Evolutionary conservation across 2,329 filamentous ascomycete species (phyloP), one percentile per base, ranked within the genome.

Genomic region (Alternaria brassicae): DNA sequence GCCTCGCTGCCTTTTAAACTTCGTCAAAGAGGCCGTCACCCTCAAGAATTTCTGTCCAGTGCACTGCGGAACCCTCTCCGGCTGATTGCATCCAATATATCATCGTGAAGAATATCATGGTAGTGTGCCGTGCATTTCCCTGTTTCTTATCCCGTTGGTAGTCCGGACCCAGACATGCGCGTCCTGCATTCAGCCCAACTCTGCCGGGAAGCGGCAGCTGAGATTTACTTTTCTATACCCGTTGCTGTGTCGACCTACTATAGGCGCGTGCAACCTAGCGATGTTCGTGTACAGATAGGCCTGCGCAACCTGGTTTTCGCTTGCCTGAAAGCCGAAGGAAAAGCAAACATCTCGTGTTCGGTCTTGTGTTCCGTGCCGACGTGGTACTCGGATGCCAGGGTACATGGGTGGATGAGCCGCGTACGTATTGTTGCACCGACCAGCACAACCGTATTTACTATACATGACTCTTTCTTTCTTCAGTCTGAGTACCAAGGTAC

Each of bases 171-270:
- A 48, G 30, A 48, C 23, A 48, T 34, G 8, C 3, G n/a, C 3
- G n/a, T 25, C 19, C 28, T n/a, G 44, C 44, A 36, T 21, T 19
- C 7, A 17, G 19, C 13, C 25, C 44, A 48, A 30, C 44, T n/a
- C 19, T 48, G 28, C 44, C 44, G 44, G 13, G 13, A n/a, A 15
- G 13, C 44, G 44, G 44, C 44, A 48, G 44, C 6, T 48, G 44
- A 48, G 44, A 36, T 36, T 48, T 34, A n/a, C 44, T 36, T 34
- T 34, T 48, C 44, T 7, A 56, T 56, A 32, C 37, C 30, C 52
- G 56, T 59, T 59, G 56, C 56, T 59, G 45, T 36, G 52, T 45
- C 56, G 56, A 59, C 56, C 40, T 37, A 27, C 34, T 40, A 30
- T 48, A 34, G 19, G 39, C 37, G 19, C 40, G 53, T 45, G 54